Evolutionary conservation across 2,329 filamentous ascomycete genomes (phyloP), one percentile per base, ranked within the genome.

Genomic region (Beauveria asiatica): DNA sequence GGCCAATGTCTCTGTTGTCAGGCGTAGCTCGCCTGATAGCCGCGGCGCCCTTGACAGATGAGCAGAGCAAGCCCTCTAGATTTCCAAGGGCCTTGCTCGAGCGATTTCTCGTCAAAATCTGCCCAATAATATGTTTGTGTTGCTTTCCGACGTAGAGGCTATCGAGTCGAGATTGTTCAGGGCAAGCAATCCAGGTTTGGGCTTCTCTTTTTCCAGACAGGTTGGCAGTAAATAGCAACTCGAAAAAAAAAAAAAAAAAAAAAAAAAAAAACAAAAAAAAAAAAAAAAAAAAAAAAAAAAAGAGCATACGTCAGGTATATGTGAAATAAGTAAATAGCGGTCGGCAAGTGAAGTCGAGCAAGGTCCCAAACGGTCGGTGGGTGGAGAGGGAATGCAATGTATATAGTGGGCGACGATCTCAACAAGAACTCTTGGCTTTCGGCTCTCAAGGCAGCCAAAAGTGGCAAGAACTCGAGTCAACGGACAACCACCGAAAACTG

Each of bases 401-500:
- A 60, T 55, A 56, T 56, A 60, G 58, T 60, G 58, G 51, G 45
- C 45, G 52, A 23, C 51, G 59, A 60, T 60, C 59, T 60, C 13
- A 7, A 23, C 33, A 49, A 44, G 33, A 46, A 52, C 51, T 51
- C 59, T 60, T 56, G 45, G 52, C 59, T 51, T 33, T 33, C 44
- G 37, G 49, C 41, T 44, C 52, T 59, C 41, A 23, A 37, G n/a
- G 23, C 41, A n/a, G 33, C 16, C 48, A 33, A 52, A 13, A 23
- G 27, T 37, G 27, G 57, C 8, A 59, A 25, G 19, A 59, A 9
- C n/a, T 51, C 19, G 46, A 51, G 46, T 50, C 56, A 50, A 51
- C 46, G n/a, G 56, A 41, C 46, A 39, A n/a, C 23, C 17, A 51
- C 46, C 56, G 30, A 17, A 50, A 33, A 51, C 23, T 51, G 55